Conservation (phyloP, 2,329 filamentous ascomycete genomes). For the Phialocephala subalpina region DNA sequence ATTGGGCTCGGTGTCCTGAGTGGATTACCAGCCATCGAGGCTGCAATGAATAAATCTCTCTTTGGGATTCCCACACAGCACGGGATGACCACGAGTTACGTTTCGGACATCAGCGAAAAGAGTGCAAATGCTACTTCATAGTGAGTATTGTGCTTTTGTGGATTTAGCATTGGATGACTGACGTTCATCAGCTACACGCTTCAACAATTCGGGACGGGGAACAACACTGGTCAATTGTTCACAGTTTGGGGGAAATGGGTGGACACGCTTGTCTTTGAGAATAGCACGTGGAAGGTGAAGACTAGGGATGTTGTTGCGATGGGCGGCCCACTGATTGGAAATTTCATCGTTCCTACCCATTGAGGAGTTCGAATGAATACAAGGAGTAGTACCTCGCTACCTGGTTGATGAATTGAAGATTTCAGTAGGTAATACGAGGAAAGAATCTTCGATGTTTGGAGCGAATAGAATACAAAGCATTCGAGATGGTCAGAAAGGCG, state of each 20-base stretch:
- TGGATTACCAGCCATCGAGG: slow-evolving; percentile 7
- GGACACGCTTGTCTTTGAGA: slow-evolving; percentile 6
- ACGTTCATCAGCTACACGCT: slow-evolving; percentile 8
- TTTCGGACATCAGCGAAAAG: background rate
- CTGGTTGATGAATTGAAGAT: too few species aligned
- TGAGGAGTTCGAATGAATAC: background rate
- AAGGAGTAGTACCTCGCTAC: background rate
- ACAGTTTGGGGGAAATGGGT: slow-evolving; percentile 18
- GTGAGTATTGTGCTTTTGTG: slow-evolving; percentile 3
- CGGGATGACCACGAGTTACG: slow-evolving; percentile 11
- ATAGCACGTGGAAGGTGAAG: slow-evolving; percentile 11
- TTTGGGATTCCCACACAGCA: slow-evolving; percentile 12
- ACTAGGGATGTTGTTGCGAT: slow-evolving; percentile 13
- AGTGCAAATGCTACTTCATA: slow-evolving; percentile 10
- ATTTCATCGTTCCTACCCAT: slow-evolving; percentile 10
- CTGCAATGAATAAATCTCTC: slow-evolving; percentile 8
- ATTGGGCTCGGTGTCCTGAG: slow-evolving; percentile 14
- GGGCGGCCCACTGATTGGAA: slow-evolving; percentile 13
- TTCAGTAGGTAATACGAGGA: background rate
- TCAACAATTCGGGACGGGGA: slow-evolving; percentile 11
- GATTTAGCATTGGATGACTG: background rate
- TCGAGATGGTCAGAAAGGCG: background rate
- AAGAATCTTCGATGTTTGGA: background rate
- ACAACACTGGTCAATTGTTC: slow-evolving; percentile 12
- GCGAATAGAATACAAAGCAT: background rate